Evolutionary conservation across 306 rosid genomes (phyloP).

Genomic region (Ammopiptanthus mongolicus): DNA sequence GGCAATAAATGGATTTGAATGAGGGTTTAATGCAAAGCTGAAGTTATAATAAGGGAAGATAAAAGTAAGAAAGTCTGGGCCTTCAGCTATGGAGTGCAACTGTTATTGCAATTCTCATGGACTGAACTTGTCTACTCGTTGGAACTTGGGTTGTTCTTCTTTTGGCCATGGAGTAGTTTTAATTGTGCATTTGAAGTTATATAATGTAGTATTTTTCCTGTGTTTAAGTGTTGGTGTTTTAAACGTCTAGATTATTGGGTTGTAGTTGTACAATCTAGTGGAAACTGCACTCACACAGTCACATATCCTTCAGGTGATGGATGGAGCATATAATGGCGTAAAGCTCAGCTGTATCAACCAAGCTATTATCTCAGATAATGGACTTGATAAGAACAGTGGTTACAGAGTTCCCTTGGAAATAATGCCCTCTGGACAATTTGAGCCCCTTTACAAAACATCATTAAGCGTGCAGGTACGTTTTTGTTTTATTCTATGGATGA

Average conservation of each 20-base stretch:
- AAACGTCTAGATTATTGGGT: constrained; percentile 4
- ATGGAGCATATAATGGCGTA: constrained; percentile 75
- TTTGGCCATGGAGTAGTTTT: not conserved
- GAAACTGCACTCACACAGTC: constrained; percentile 8
- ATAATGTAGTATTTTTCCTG: not conserved
- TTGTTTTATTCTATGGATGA: not conserved
- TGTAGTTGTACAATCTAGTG: constrained; percentile 9
- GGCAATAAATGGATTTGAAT: not conserved
- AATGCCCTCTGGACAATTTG: constrained; percentile 93
- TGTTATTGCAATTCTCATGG: not conserved
- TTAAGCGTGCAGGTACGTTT: constrained; percentile 70
- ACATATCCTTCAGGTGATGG: constrained; percentile 55
- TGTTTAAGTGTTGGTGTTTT: not conserved
- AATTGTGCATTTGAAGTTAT: not conserved
- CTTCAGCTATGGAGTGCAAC: not conserved
- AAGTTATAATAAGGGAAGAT: not conserved
- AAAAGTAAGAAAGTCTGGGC: not conserved
- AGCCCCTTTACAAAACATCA: constrained; percentile 76
- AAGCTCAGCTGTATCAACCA: constrained; percentile 64
- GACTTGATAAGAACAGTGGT: constrained; percentile 52
- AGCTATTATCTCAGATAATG: constrained; percentile 74
- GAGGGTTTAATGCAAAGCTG: not conserved
- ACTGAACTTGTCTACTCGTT: not conserved
- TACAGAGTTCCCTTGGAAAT: constrained; percentile 72
- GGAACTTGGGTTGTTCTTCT: not conserved